Percentiles rank a stretch among this genome's conserved stretches.
Evolutionary conservation across 768 basidiomycete genomes (phyloP).

Genomic region (Baorangia bicolor): DNA sequence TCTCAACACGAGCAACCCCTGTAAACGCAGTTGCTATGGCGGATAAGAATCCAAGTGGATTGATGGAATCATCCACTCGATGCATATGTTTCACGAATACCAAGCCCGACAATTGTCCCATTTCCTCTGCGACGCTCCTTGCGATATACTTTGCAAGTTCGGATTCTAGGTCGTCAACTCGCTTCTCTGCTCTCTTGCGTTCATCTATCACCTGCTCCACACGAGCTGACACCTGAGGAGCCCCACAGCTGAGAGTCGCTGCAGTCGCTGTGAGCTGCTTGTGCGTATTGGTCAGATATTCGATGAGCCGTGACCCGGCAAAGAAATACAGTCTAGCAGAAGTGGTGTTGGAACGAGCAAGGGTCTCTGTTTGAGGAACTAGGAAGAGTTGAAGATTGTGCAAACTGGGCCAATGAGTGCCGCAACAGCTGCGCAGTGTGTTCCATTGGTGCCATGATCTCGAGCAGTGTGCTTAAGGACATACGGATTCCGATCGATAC

Average conservation of each 20-base stretch:
- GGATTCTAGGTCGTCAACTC: conserved; percentile 64
- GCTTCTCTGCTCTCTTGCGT: conserved; percentile 64
- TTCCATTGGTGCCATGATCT: neutral
- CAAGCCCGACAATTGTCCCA: conserved; percentile 27
- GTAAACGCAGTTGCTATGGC: conserved; percentile 52
- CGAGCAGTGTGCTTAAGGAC: conserved; percentile 25
- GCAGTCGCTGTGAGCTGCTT: conserved; percentile 54
- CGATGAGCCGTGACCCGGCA: conserved; percentile 72
- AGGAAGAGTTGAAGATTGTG: conserved; percentile 72
- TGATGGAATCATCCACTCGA: conserved; percentile 59
- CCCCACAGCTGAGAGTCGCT: conserved; percentile 63
- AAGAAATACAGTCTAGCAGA: conserved; percentile 80
- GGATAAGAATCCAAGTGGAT: conserved; percentile 58
- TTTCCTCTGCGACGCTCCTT: conserved; percentile 37
- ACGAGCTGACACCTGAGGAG: conserved; percentile 65
- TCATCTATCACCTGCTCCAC: conserved; percentile 66
- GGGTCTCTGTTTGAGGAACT: conserved; percentile 63
- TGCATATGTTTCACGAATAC: conserved; percentile 51
- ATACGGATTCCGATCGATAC: conserved; percentile 77
- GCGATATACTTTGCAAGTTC: conserved; percentile 60
- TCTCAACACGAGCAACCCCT: conserved; percentile 20
- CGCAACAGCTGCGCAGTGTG: conserved; percentile 58
- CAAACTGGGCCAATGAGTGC: conserved; percentile 80
- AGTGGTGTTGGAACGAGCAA: conserved; percentile 58
- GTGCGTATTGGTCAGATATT: conserved; percentile 60